phyloP scores from a whole-genome alignment of 1,284 basidiomycete genomes.

The Heterobasidion parviporum region DNA sequence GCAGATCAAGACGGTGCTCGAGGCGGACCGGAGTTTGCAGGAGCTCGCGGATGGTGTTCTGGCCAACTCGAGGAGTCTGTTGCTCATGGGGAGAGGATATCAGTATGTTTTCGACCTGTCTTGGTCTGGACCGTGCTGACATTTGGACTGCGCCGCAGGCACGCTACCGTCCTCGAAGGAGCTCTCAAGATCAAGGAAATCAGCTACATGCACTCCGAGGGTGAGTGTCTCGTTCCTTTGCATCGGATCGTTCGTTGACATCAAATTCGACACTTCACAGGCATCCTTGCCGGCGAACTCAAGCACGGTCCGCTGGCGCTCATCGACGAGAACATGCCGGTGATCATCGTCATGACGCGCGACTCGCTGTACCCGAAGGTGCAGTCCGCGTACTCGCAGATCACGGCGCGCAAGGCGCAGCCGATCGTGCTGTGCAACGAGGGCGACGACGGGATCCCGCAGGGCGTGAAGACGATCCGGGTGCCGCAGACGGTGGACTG shows the following conservation, averaged over 20 bases:
- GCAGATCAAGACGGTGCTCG: conserved; percentile 87
- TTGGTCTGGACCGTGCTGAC: neutral
- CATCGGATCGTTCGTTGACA: neutral
- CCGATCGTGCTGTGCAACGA: conserved; percentile 97
- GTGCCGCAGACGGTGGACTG: conserved; percentile 94
- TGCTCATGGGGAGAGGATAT: conserved; percentile 98
- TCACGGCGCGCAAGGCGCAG: conserved; percentile 94
- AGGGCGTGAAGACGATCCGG: conserved; percentile 78
- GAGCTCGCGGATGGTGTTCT: conserved; percentile 76
- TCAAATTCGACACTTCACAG: neutral
- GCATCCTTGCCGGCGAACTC: conserved; percentile 94
- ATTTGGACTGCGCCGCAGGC: conserved; percentile 26
- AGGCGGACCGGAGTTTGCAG: conserved; percentile 75
- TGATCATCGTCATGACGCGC: conserved; percentile 98
- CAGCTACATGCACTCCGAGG: conserved; percentile 85
- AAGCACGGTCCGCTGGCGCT: conserved; percentile 98
- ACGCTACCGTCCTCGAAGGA: conserved; percentile 96
- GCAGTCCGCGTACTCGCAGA: conserved; percentile 91
- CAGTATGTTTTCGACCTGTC: conserved; percentile 49
- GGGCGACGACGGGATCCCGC: conserved; percentile 75
- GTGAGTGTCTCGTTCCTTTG: conserved; percentile 21
- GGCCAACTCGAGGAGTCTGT: conserved; percentile 78
- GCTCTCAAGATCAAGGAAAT: conserved; percentile 99
- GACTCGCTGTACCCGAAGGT: conserved; percentile 99
- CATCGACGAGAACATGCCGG: conserved; percentile 97